These are phyloP conservation scores for Mortierella sp. DNA, from an alignment of 371 early-diverging fungal genomes.

Conservation along the genomic window DNA sequence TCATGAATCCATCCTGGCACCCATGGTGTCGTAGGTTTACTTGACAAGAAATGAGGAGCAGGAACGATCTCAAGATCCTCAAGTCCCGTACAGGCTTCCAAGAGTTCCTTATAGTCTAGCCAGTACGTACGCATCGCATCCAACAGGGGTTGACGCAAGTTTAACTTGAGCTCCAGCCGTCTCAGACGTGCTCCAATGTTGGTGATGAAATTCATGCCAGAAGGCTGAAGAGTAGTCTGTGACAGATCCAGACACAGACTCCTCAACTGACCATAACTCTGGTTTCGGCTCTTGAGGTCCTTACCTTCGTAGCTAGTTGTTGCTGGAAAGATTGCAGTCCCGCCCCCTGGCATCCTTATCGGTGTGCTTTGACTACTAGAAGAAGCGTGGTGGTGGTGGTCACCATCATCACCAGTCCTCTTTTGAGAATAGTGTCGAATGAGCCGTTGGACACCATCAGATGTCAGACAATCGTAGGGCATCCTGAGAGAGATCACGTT, in stretches of 20 bases:
- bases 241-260: conserved; percentile 18
- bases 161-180: conserved; percentile 12
- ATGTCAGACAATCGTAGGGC: conserved; percentile 18
- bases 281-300: too few species aligned
- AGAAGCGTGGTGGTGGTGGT: neutral
- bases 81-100: conserved; percentile 9
- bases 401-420: neutral
- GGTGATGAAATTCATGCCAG: conserved; percentile 3
- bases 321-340: neutral
- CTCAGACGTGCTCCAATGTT: conserved; percentile 3
- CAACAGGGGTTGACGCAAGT: conserved; percentile 1
- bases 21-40: neutral
- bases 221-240: neutral
- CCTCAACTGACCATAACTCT: conserved; percentile 13
- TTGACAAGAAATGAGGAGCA: conserved; percentile 12
- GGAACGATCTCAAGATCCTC: conserved; percentile 20
- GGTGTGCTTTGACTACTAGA: neutral
- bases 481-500: conserved; percentile 14
- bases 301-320: too few species aligned
- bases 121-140: conserved; percentile 4
- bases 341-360: neutral
- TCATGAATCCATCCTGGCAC: too few species aligned
- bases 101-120: conserved; percentile 7
- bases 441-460: conserved; percentile 11
- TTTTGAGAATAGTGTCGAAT: conserved; percentile 8